Base-by-base conservation (phyloP, 495 filamentous ascomycete genomes). In the Penicillium maclennaniae region DNA sequence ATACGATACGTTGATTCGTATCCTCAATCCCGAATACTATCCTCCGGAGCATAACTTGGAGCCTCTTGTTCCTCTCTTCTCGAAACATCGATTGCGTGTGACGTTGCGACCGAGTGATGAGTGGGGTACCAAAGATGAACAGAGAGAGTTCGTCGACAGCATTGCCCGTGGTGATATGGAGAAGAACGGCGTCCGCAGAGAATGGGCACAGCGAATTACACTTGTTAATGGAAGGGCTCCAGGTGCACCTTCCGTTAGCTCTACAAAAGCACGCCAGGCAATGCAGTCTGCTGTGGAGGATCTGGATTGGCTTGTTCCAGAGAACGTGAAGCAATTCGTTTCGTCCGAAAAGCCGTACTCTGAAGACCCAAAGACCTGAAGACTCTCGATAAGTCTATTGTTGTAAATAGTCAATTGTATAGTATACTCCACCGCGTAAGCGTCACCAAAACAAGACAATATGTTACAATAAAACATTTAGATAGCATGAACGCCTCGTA, bases 11-110 rank as follows among this genome's bases (percentile, higher is more conserved):
- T 63, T 97, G 27, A 84, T 89, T 17, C 83, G 92, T 23, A 84
- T 97, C 47, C 83, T 96, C 62, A 75, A 90, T 53, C 69, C 86
- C 0, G 92, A 88, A 62, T 97, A 97, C 67, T 98, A 98, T 65
- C 77, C 81, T 1, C 79, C 74, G 0, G 63, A 71, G 0, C 67
- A 80, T 58, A 76, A 67, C 0, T 69, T 87, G 6, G 69, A 74
- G 14, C 77, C 81, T 0, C 71, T 98, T 3, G 75, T 70, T 23
- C 79, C 80, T 0, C 87, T 96, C 54, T 87, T 97, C 55, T 70
- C 73, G 15, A 78, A 78, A 20, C 85, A 93, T 59, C 73, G 79
- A 36, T 70, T 97, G 21, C 69, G 86, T 15, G 88, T 92, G 10
- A 90, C 83, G 43, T 78, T 86, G 71, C 79, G 92, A 51, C 77